Conservation (phyloP, 2,329 filamentous ascomycete species). For the Endoconidiophora polonica region DNA sequence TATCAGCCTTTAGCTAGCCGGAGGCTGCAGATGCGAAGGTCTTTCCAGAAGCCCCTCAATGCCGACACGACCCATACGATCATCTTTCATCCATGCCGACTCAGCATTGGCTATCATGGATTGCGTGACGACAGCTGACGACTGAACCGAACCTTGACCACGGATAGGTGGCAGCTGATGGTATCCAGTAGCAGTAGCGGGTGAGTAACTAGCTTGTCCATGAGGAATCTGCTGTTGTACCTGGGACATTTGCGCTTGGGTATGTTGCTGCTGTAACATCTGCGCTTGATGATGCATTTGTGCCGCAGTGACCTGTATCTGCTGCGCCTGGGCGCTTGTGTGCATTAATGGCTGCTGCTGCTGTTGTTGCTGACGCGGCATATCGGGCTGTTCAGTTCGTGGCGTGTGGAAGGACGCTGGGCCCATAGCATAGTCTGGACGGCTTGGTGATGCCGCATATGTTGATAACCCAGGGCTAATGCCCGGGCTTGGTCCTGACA, state of each 20-base stretch:
- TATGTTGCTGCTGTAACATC: slow-evolving; percentile 11
- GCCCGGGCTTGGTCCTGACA: slow-evolving; percentile 25
- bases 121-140: background rate
- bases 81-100: slow-evolving; percentile 27
- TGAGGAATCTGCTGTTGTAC: slow-evolving; percentile 5
- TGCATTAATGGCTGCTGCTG: slow-evolving; percentile 15
- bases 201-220: too few species aligned
- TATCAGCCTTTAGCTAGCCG: background rate
- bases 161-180: slow-evolving; percentile 33
- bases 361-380: slow-evolving; percentile 13
- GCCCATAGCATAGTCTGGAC: slow-evolving; percentile 27
- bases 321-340: slow-evolving; percentile 8
- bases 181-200: slow-evolving; percentile 12
- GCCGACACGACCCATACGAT: slow-evolving; percentile 37
- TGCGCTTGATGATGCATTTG: slow-evolving; percentile 4
- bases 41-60: slow-evolving; percentile 46
- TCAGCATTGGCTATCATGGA: slow-evolving; percentile 7
- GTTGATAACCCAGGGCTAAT: slow-evolving; percentile 27
- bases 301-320: background rate
- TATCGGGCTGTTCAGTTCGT: slow-evolving; percentile 29
- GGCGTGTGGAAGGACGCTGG: slow-evolving; percentile 35
- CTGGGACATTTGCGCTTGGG: slow-evolving; percentile 5
- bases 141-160: slow-evolving; percentile 16
- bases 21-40: slow-evolving; percentile 22
- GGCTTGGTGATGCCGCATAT: slow-evolving; percentile 30